phyloP scores from a whole-genome alignment of 2,329 filamentous ascomycete species.

The Paraphaeosphaeria minitans region DNA sequence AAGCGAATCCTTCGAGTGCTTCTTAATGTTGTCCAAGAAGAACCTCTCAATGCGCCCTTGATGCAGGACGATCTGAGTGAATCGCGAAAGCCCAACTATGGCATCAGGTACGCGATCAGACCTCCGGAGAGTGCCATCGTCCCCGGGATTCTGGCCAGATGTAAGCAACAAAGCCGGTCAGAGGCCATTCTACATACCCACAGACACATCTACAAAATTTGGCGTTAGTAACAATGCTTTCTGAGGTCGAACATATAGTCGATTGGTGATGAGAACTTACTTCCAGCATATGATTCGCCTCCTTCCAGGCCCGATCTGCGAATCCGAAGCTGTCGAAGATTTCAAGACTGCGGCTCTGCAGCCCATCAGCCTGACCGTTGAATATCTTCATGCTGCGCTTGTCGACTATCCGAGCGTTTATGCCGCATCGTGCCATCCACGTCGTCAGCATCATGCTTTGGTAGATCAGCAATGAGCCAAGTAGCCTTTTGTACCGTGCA shows the following conservation, averaged over 20 bases:
- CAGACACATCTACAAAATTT: slow-evolving; percentile 42
- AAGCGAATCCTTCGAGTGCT: slow-evolving; percentile 60
- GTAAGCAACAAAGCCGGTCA: slow-evolving; percentile 17
- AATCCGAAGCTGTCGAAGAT: slow-evolving; percentile 69
- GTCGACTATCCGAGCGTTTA: slow-evolving; percentile 50
- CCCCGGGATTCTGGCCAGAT: slow-evolving; percentile 60
- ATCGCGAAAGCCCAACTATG: slow-evolving; percentile 64
- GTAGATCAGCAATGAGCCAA: not conserved
- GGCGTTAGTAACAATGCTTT: slow-evolving; percentile 7
- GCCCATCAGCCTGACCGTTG: slow-evolving; percentile 49
- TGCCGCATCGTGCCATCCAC: slow-evolving; percentile 49
- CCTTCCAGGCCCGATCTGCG: slow-evolving; percentile 66
- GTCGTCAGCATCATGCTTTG: slow-evolving; percentile 47
- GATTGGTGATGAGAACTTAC: slow-evolving; percentile 44
- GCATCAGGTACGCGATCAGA: slow-evolving; percentile 68
- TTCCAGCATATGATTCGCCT: slow-evolving; percentile 72
- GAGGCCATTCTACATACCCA: slow-evolving; percentile 33
- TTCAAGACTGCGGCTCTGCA: slow-evolving; percentile 51
- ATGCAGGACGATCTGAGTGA: slow-evolving; percentile 70
- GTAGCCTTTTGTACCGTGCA: not conserved
- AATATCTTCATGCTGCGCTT: slow-evolving; percentile 50
- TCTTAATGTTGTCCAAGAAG: slow-evolving; percentile 65
- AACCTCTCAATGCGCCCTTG: slow-evolving; percentile 73
- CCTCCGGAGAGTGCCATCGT: slow-evolving; percentile 61
- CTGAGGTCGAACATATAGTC: not conserved